Percentiles rank a stretch among this genome's conserved stretches.
These are phyloP conservation scores for Cladosporium austrohemisphaericum DNA, from an alignment of 2,329 filamentous ascomycete genomes.

Conservation along the genomic window DNA sequence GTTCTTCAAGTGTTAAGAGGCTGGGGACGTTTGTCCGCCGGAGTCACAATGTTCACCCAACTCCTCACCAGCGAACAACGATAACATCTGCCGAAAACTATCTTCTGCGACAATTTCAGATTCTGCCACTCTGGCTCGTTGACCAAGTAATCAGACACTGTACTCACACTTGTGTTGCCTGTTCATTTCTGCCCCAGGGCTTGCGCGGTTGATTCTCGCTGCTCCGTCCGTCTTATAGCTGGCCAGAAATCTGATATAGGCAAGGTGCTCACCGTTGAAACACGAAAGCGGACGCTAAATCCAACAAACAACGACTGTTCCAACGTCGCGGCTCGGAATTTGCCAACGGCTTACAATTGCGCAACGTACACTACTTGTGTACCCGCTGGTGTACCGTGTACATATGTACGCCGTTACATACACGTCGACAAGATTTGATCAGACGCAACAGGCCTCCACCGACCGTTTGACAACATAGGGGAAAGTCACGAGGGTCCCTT, in stretches of 20 bases:
- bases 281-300: neutral
- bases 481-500: no score
- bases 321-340: no score
- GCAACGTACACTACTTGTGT: no score
- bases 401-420: no score
- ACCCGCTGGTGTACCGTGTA: no score
- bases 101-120: neutral
- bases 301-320: no score
- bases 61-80: neutral
- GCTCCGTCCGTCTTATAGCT: neutral
- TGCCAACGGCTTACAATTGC: no score
- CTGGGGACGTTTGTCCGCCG: no score
- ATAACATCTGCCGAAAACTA: neutral
- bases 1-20: conserved; percentile 12
- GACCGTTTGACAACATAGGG: neutral
- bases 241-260: neutral
- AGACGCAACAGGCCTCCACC: neutral
- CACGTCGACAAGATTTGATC: no score
- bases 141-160: conserved; percentile 12
- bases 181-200: conserved; percentile 6
- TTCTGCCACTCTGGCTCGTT: neutral
- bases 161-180: conserved; percentile 5
- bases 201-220: neutral
- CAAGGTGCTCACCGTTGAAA: neutral
- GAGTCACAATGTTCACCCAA: no score